Percentiles rank a stretch among this genome's conserved stretches.
phyloP scores from a whole-genome alignment of 2,329 filamentous ascomycete genomes.

The Onygena corvina region DNA sequence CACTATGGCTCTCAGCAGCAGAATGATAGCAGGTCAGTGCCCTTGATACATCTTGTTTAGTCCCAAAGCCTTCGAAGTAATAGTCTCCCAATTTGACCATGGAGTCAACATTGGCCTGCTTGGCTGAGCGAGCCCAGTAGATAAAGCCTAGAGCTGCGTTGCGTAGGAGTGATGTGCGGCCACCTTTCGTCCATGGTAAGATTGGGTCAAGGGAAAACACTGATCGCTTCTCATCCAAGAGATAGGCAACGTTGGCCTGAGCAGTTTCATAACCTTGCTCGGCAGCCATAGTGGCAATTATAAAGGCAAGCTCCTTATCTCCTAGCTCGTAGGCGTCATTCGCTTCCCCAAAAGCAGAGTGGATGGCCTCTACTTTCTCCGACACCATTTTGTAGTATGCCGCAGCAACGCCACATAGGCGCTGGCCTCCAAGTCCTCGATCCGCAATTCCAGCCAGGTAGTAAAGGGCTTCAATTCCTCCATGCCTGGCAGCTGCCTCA shows the following conservation, averaged over 20 bases:
- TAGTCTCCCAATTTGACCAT: constrained; percentile 98
- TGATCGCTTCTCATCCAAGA: constrained; percentile 64
- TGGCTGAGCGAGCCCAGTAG: constrained; percentile 90
- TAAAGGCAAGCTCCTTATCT: constrained; percentile 65
- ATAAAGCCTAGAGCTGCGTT: constrained; percentile 62
- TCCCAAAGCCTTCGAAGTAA: constrained; percentile 73
- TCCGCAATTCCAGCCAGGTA: constrained; percentile 81
- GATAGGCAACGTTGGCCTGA: constrained; percentile 78
- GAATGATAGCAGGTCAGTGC: constrained; percentile 87
- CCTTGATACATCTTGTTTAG: constrained; percentile 61
- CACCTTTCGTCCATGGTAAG: constrained; percentile 36
- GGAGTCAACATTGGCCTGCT: constrained; percentile 85
- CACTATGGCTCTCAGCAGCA: constrained; percentile 82
- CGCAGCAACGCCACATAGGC: constrained; percentile 63
- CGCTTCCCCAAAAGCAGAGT: constrained; percentile 70
- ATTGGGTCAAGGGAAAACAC: constrained; percentile 46
- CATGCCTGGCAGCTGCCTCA: constrained; percentile 69
- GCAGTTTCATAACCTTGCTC: constrained; percentile 85
- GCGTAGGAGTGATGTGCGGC: constrained; percentile 37
- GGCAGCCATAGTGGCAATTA: constrained; percentile 74
- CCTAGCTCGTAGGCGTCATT: constrained; percentile 70
- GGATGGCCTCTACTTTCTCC: constrained; percentile 58
- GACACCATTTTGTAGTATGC: constrained; percentile 73
- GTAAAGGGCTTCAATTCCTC: constrained; percentile 80
- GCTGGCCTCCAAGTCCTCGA: constrained; percentile 66